These are phyloP conservation scores for Cystofilobasidium capitatum DNA, from an alignment of 768 basidiomycete species.

Conservation along the genomic window DNA sequence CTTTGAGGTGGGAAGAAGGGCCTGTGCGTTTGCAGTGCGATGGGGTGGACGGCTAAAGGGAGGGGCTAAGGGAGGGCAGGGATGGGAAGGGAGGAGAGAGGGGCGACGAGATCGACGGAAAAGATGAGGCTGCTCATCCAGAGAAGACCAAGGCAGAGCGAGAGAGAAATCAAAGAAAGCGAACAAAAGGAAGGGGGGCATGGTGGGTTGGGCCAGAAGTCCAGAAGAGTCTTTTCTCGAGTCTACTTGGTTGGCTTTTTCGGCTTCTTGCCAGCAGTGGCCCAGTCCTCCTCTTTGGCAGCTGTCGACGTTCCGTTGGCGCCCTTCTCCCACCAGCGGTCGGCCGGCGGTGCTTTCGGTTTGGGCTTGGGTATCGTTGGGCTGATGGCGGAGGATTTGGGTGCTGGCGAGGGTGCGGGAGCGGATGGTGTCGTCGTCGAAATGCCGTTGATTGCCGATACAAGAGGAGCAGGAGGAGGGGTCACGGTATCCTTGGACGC, in stretches of 20 bases:
- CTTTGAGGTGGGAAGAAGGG: too few relatives aligned
- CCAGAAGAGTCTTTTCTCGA: background rate
- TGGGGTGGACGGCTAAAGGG: too few relatives aligned
- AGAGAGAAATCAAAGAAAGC: background rate
- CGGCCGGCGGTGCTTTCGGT: background rate
- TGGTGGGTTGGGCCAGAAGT: too few relatives aligned
- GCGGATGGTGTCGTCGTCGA: too few relatives aligned
- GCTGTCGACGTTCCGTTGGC: background rate
- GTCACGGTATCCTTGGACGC: too few relatives aligned
- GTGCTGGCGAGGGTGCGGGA: background rate
- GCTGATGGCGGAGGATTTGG: background rate
- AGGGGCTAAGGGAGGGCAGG: too few relatives aligned
- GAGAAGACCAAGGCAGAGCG: too few relatives aligned
- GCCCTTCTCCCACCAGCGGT: constrained; percentile 16
- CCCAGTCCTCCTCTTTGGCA: constrained; percentile 11
- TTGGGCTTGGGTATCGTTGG: background rate
- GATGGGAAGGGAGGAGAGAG: too few relatives aligned
- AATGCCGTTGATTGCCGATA: too few relatives aligned
- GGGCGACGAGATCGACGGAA: too few relatives aligned
- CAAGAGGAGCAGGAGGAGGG: too few relatives aligned
- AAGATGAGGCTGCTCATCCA: background rate
- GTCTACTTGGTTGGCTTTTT: constrained; percentile 10
- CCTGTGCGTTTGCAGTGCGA: too few relatives aligned
- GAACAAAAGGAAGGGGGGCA: background rate
- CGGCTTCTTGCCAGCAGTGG: background rate